Percentiles rank a stretch among this genome's conserved stretches.
These are phyloP conservation scores for Ustilago tritici DNA, from an alignment of 1,284 basidiomycete genomes.

Conservation along the genomic window DNA sequence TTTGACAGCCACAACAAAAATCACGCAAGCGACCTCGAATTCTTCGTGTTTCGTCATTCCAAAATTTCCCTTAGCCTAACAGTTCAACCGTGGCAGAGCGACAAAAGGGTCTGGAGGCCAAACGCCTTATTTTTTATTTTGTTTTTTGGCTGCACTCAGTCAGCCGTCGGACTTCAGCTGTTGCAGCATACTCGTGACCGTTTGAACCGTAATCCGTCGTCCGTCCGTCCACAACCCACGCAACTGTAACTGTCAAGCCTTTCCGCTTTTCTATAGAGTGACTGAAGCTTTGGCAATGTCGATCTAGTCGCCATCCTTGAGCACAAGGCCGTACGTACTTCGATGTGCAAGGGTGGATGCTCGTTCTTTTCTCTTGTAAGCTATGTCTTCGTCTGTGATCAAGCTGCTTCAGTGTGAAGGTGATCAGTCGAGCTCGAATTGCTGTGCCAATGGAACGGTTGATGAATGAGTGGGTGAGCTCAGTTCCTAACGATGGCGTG, in stretches of 20 bases:
- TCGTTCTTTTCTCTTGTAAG: background rate
- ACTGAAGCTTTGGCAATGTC: background rate
- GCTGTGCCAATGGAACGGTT: background rate
- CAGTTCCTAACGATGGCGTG: constrained; percentile 14
- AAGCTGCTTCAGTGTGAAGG: too few species aligned
- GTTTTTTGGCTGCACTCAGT: background rate
- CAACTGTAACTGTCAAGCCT: too few species aligned
- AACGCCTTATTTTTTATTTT: background rate
- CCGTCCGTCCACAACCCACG: background rate
- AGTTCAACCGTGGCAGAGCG: constrained; percentile 6
- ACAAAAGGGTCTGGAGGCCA: background rate
- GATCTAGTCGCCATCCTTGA: constrained; percentile 6
- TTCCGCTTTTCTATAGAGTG: background rate
- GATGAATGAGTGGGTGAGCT: constrained; percentile 5
- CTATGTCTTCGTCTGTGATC: too few species aligned
- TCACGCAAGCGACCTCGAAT: constrained; percentile 34
- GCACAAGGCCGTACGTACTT: background rate
- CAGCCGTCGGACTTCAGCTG: constrained; percentile 16
- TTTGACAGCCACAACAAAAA: constrained; percentile 6
- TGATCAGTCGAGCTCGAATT: background rate
- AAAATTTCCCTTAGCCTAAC: constrained; percentile 3
- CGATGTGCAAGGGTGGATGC: too few species aligned
- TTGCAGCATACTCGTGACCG: constrained; percentile 6
- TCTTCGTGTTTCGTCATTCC: constrained; percentile 12
- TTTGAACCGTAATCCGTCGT: constrained; percentile 3